These are phyloP conservation scores for Fagopyrum tataricum DNA, from an alignment of 148 eudicot genomes.

Conservation along the genomic window DNA sequence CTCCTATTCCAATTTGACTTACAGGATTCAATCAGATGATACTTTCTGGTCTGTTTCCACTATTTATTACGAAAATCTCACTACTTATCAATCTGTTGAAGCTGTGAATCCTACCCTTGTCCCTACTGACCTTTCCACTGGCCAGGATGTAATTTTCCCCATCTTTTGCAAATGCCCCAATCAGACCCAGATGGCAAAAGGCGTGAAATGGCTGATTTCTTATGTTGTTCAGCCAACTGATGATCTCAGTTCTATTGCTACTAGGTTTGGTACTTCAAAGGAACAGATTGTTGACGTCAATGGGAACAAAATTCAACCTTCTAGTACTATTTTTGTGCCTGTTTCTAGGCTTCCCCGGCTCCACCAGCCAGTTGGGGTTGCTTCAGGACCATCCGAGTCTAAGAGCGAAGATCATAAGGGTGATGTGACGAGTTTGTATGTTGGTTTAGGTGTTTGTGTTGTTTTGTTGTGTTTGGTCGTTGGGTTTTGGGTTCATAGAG, in stretches of 20 bases:
- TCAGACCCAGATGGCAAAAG: slow-evolving; percentile 27
- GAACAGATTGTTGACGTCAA: slow-evolving; percentile 35
- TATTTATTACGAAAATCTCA: slow-evolving; percentile 39
- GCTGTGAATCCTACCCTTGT: slow-evolving; percentile 51
- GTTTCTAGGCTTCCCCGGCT: slow-evolving; percentile 49
- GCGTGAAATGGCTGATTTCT: slow-evolving; percentile 39
- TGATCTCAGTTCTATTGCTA: slow-evolving; percentile 33
- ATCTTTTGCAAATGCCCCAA: slow-evolving; percentile 76
- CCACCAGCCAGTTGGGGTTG: slow-evolving; percentile 29
- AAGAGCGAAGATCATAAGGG: slow-evolving; percentile 26
- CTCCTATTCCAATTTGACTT: slow-evolving; percentile 44
- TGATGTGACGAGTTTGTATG: slow-evolving; percentile 39
- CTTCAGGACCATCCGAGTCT: not conserved
- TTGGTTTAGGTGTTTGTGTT: slow-evolving; percentile 62
- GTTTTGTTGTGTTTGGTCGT: slow-evolving; percentile 31
- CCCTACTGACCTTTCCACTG: slow-evolving; percentile 33
- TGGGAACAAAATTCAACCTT: slow-evolving; percentile 23
- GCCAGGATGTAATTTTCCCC: slow-evolving; percentile 37
- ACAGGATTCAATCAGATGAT: slow-evolving; percentile 35
- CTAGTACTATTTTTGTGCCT: slow-evolving; percentile 64
- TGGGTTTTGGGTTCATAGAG: slow-evolving; percentile 41
- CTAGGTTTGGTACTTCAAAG: slow-evolving; percentile 32
- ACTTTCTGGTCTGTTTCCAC: slow-evolving; percentile 50
- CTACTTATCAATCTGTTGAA: slow-evolving; percentile 60
- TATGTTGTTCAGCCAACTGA: slow-evolving; percentile 76